Evolutionary conservation across 257 asterid genomes (phyloP).

Genomic region (Galeopsis tetrahit): DNA sequence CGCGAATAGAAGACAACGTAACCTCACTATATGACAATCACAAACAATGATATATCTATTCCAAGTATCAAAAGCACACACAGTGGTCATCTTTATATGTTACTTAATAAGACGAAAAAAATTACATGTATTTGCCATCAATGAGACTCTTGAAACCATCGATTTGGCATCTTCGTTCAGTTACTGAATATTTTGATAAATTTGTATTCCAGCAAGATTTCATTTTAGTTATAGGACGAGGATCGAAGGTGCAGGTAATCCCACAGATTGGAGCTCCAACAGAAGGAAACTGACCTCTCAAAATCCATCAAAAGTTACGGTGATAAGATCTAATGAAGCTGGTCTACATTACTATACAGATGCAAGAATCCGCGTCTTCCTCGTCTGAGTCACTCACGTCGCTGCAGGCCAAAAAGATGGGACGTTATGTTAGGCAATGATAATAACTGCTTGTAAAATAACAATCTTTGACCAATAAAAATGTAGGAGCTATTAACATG

Average conservation of each 20-base stretch:
- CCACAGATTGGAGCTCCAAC: conserved; percentile 21
- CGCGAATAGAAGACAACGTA: conserved; percentile 21
- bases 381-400: conserved; percentile 70
- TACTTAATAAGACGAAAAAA: conserved; percentile 15
- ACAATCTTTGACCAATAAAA: neutral
- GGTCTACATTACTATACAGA: conserved; percentile 77
- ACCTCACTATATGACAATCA: conserved; percentile 32
- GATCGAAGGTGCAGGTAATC: conserved; percentile 23
- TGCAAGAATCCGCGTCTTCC: conserved; percentile 76
- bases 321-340: conserved; percentile 25
- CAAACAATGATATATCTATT: conserved; percentile 18
- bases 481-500: neutral
- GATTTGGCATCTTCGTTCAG: conserved; percentile 19
- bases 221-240: neutral
- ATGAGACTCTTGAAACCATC: conserved; percentile 14
- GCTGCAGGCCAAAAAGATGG: conserved; percentile 24
- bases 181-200: neutral
- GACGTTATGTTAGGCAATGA: neutral
- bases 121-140: conserved; percentile 25
- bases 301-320: conserved; percentile 25
- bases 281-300: conserved; percentile 32
- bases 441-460: neutral
- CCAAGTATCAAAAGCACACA: conserved; percentile 27
- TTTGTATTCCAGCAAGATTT: conserved; percentile 16
- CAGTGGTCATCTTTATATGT: conserved; percentile 21